A percentile compares a stretch with the other conserved stretches of the same genome.
Conservation (phyloP, 805 yeast species). For the Saturnispora ahearnii region DNA sequence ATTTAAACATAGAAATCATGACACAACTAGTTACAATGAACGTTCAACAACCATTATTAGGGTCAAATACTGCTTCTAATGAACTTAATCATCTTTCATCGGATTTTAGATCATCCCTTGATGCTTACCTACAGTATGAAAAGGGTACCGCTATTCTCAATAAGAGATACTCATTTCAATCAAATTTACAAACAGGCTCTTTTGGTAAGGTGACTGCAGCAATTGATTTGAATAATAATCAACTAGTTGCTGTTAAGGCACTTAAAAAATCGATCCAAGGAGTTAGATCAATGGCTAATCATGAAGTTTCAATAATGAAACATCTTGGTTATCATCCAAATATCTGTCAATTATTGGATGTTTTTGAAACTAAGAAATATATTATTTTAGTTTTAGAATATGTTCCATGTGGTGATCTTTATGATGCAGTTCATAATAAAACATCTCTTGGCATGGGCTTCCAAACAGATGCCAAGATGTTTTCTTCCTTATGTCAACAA, state of each 20-base stretch:
- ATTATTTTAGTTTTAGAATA: slow-evolving; percentile 56
- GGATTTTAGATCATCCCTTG: slow-evolving; percentile 25
- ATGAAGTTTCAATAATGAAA: slow-evolving; percentile 41
- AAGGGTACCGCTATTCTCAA: slow-evolving; percentile 28
- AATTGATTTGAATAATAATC: slow-evolving; percentile 25
- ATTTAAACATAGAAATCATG: too few species aligned
- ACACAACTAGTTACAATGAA: too few species aligned
- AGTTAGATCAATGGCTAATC: slow-evolving; percentile 38
- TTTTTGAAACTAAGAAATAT: slow-evolving; percentile 44
- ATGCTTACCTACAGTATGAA: slow-evolving; percentile 35
- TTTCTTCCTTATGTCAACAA: slow-evolving; percentile 35
- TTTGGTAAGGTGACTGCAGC: slow-evolving; percentile 56
- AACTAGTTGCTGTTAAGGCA: slow-evolving; percentile 46
- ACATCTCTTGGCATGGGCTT: slow-evolving; percentile 20
- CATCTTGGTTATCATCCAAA: slow-evolving; percentile 39
- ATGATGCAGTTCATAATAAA: slow-evolving; percentile 40
- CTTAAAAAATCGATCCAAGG: slow-evolving; percentile 38
- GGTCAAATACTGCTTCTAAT: too few species aligned
- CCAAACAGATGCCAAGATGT: slow-evolving; percentile 20
- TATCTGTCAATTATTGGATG: slow-evolving; percentile 50
- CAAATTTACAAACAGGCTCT: slow-evolving; percentile 46
- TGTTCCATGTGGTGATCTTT: slow-evolving; percentile 58
- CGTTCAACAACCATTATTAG: too few species aligned
- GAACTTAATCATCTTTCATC: slow-evolving; percentile 8
- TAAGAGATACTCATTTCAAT: slow-evolving; percentile 34